Conservation (phyloP, 257 asterid species). For the Penstemon davidsonii region DNA sequence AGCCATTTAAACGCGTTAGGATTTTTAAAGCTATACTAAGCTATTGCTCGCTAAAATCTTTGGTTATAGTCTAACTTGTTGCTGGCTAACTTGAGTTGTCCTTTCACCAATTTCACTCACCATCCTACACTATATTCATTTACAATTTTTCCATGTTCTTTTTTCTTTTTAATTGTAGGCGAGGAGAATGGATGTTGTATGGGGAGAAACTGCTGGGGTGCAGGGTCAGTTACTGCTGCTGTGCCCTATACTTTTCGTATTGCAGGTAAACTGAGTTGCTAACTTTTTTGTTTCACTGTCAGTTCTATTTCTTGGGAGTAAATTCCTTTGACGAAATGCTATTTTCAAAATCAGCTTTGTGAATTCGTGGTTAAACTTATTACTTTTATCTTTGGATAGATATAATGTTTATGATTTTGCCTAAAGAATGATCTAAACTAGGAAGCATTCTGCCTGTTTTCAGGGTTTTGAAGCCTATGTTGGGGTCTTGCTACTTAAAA, state of each 20-base stretch:
- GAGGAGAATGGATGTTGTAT: conserved; percentile 95
- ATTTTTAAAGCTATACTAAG: not conserved
- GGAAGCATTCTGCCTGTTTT: conserved; percentile 21
- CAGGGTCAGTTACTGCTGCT: conserved; percentile 81
- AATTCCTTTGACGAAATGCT: conserved; percentile 1
- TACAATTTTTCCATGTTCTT: not conserved
- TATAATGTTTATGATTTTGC: not conserved
- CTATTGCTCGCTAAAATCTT: conserved; percentile 5
- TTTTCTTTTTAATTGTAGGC: conserved; percentile 53
- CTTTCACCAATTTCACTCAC: conserved; percentile 11
- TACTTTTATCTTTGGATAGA: conserved; percentile 20
- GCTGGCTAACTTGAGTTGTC: conserved; percentile 3
- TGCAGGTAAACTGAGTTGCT: conserved; percentile 57
- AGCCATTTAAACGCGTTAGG: too few relatives aligned
- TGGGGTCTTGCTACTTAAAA: conserved; percentile 80
- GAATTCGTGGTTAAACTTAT: conserved; percentile 6
- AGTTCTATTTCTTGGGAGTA: not conserved
- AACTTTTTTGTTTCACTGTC: not conserved
- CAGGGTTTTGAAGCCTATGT: conserved; percentile 94
- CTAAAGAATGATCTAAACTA: conserved; percentile 5
- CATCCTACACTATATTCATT: conserved; percentile 15
- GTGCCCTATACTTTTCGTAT: conserved; percentile 68
- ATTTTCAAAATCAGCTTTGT: conserved; percentile 17
- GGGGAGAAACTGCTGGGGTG: conserved; percentile 99
- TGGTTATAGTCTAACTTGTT: not conserved